These are phyloP conservation scores for Stachybotrys echinatus DNA, from an alignment of 2,329 filamentous ascomycete genomes.

Conservation along the genomic window DNA sequence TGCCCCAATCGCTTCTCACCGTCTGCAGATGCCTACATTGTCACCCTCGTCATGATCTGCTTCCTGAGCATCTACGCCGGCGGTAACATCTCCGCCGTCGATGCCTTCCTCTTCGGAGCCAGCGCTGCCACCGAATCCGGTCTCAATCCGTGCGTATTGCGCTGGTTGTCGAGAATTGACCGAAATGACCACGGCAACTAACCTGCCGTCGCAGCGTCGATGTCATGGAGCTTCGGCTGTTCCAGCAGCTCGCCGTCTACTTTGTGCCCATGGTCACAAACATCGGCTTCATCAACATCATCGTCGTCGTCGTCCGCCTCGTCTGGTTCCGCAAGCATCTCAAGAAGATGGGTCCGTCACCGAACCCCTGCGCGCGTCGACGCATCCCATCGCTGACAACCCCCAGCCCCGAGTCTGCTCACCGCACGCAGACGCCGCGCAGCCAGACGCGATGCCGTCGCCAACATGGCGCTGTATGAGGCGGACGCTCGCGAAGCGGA, in stretches of 20 bases:
- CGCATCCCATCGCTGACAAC: background rate
- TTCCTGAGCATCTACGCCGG: slow-evolving; percentile 14
- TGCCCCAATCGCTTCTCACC: no score
- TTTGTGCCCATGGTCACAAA: slow-evolving; percentile 43
- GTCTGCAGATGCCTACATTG: slow-evolving; percentile 18
- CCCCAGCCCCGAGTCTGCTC: background rate
- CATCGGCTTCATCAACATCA: slow-evolving; percentile 41
- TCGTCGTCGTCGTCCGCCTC: slow-evolving; percentile 41
- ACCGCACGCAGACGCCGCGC: background rate
- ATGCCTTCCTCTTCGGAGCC: slow-evolving; percentile 44
- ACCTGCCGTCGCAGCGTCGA: slow-evolving; percentile 41
- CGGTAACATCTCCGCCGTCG: slow-evolving; percentile 27
- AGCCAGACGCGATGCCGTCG: background rate
- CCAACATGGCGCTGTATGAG: background rate
- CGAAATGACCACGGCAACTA: no score
- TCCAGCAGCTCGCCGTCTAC: slow-evolving; percentile 48
- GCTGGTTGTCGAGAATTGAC: no score
- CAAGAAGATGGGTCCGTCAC: slow-evolving; percentile 26
- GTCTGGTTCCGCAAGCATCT: slow-evolving; percentile 43
- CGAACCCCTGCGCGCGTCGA: background rate
- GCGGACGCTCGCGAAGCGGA: background rate
- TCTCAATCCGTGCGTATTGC: slow-evolving; percentile 14
- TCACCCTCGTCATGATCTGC: slow-evolving; percentile 15
- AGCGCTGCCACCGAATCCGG: slow-evolving; percentile 46
- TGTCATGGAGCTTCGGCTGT: slow-evolving; percentile 39